phyloP scores from a whole-genome alignment of 768 basidiomycete species.

The Suillus brevipes region DNA sequence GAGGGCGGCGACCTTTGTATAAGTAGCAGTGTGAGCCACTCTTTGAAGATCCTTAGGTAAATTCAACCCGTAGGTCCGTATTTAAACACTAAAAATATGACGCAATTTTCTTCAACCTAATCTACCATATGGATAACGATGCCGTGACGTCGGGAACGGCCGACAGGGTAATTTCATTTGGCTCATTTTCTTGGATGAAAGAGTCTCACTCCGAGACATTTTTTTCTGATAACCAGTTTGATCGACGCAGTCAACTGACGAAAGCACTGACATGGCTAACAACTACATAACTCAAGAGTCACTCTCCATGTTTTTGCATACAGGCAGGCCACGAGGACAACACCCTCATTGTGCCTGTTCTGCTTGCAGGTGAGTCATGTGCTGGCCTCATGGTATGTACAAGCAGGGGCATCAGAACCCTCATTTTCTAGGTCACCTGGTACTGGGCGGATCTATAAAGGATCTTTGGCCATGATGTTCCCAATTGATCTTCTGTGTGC shows the following conservation, averaged over 20 bases:
- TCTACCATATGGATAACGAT: background rate
- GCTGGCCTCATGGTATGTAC: constrained; percentile 3
- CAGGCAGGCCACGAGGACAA: background rate
- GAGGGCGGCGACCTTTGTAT: background rate
- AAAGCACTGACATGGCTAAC: background rate
- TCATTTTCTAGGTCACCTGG: background rate
- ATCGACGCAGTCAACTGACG: background rate
- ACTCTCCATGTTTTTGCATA: background rate
- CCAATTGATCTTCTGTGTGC: background rate
- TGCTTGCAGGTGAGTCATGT: background rate
- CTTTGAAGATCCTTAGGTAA: constrained; percentile 1
- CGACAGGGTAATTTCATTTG: background rate
- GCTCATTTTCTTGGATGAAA: background rate
- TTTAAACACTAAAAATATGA: constrained; percentile 3
- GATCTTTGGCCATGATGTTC: background rate
- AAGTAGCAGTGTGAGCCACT: constrained; percentile 4
- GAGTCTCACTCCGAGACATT: background rate
- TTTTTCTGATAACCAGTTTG: background rate
- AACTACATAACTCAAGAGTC: background rate
- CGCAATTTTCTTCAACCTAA: background rate
- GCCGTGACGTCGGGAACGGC: background rate
- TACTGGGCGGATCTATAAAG: background rate
- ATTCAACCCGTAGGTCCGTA: background rate
- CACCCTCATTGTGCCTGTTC: background rate
- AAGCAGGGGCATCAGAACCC: background rate